Conservation (phyloP, 2,329 filamentous ascomycete species). For the Fusarium penzigii region DNA sequence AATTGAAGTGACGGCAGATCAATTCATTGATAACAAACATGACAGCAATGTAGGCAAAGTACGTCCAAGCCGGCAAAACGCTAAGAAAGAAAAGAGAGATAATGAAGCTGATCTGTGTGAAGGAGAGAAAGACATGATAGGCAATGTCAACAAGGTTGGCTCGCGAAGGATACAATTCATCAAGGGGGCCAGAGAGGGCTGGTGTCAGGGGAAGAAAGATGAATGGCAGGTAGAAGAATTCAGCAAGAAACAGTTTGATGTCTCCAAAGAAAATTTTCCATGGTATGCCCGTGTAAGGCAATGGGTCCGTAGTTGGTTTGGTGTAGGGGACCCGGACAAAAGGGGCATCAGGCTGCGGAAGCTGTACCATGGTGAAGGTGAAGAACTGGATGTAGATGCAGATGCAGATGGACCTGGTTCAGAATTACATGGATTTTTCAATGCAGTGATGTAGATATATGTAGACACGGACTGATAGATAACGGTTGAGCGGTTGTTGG, state of each 20-base stretch:
- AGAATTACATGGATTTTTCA: too few species aligned
- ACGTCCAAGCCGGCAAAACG: conserved; percentile 1
- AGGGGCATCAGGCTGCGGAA: too few species aligned
- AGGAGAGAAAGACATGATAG: conserved; percentile 3
- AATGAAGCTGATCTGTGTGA: conserved; percentile 5
- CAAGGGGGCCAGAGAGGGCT: conserved; percentile 1
- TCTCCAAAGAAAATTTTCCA: conserved; percentile 5
- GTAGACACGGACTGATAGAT: too few species aligned
- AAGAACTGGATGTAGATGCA: too few species aligned
- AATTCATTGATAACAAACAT: conserved; percentile 1
- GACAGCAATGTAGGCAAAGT: background rate
- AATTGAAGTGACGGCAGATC: conserved; percentile 14
- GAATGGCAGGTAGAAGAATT: conserved; percentile 6
- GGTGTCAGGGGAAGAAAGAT: conserved; percentile 10
- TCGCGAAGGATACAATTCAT: conserved; percentile 8
- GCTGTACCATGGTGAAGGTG: too few species aligned
- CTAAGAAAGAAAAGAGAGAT: conserved; percentile 2
- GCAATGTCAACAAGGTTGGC: conserved; percentile 10
- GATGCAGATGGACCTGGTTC: too few species aligned
- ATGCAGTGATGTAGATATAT: too few species aligned
- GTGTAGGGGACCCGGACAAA: background rate
- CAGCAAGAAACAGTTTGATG: conserved; percentile 6
- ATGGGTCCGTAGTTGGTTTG: conserved; percentile 3
- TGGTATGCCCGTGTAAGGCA: conserved; percentile 15
- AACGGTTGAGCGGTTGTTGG: too few species aligned